Evolutionary conservation across 2,329 filamentous ascomycete genomes (phyloP), one percentile per base, ranked within the genome.

Genomic region (Fusarium hostae): DNA sequence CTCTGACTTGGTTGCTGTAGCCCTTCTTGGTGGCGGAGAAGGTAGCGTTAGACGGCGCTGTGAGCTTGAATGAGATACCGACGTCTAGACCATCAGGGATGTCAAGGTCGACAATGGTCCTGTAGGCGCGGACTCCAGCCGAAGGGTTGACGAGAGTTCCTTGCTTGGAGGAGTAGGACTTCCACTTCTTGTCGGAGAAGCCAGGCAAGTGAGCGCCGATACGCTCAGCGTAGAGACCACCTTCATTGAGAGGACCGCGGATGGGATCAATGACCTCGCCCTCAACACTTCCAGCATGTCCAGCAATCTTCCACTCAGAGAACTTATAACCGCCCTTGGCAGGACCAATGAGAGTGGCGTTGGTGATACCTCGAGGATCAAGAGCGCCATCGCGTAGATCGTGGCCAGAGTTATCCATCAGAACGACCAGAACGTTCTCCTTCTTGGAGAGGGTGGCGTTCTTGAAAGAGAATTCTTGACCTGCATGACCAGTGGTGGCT

Each of bases 361-460:
- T 84, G 50, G 82, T 82, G 70, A 89, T 88, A 8, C 87, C 87
- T 45, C 87, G 80, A 12, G 85, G 82, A 20, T 85, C 82, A 7
- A 84, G 79, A 9, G 86, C 86, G 1, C 80, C 82, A 3, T 81
- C 81, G 1, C 84, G 85, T 30, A 88, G 82, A 54, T 89, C 88
- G 73, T 90, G 87, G 13, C 89, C 89, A 22, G 86, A 88, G 78
- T 90, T 85, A 73, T 91, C 87, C 77, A 89, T 86, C 28, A 90
- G 80, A 6, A 90, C 79, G n/a, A 89, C 83, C 9, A 90, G 80
- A 4, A 86, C 77, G 61, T 88, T 88, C 1, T 82, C 70, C 1
- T 81, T 79, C 2, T 78, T 70, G 41, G 79, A 78, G 1, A 88
- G 71, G 4, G 84, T 86, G 5, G 82, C 82, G 51, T 87, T 86